Conservation (phyloP, 192 early-diverging fungal genomes). For the Podochytrium sp. region DNA sequence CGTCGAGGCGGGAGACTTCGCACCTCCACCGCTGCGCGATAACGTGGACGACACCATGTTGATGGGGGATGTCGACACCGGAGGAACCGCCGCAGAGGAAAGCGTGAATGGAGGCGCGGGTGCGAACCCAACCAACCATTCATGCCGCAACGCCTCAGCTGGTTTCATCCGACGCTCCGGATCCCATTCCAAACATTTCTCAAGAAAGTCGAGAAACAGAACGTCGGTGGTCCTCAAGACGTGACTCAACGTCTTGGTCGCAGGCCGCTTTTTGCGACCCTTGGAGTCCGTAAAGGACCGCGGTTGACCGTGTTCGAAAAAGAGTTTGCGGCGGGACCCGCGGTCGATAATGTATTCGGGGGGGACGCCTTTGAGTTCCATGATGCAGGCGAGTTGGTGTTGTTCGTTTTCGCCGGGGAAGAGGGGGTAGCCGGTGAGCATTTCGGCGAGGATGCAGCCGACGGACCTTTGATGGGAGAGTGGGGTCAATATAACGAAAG, state of each 20-base stretch:
- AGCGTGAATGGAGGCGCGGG: slow-evolving; percentile 6
- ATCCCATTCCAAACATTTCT: slow-evolving; percentile 88
- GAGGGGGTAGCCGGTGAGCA: slow-evolving; percentile 81
- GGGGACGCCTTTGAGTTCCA: slow-evolving; percentile 93
- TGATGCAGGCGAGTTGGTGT: slow-evolving; percentile 94
- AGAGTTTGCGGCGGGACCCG: slow-evolving; percentile 79
- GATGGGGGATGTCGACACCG: neutral
- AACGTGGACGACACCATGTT: neutral
- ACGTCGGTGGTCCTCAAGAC: slow-evolving; percentile 79
- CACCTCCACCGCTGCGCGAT: neutral
- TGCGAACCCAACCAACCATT: slow-evolving; percentile 34
- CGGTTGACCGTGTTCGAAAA: slow-evolving; percentile 70
- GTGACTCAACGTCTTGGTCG: slow-evolving; percentile 73
- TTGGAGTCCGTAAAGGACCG: slow-evolving; percentile 78
- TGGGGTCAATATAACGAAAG: too few relatives aligned
- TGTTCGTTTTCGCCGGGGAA: slow-evolving; percentile 98
- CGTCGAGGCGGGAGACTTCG: neutral
- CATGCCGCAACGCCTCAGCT: slow-evolving; percentile 80
- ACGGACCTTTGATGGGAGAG: too few relatives aligned
- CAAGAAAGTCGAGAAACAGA: slow-evolving; percentile 86
- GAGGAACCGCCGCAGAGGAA: too few relatives aligned
- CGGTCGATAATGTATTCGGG: slow-evolving; percentile 74
- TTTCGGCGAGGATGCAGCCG: slow-evolving; percentile 92
- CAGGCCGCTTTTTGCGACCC: slow-evolving; percentile 85
- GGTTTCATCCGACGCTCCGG: slow-evolving; percentile 89